Base-by-base conservation (phyloP, 805 yeast species). In the Candida glaebosa region DNA sequence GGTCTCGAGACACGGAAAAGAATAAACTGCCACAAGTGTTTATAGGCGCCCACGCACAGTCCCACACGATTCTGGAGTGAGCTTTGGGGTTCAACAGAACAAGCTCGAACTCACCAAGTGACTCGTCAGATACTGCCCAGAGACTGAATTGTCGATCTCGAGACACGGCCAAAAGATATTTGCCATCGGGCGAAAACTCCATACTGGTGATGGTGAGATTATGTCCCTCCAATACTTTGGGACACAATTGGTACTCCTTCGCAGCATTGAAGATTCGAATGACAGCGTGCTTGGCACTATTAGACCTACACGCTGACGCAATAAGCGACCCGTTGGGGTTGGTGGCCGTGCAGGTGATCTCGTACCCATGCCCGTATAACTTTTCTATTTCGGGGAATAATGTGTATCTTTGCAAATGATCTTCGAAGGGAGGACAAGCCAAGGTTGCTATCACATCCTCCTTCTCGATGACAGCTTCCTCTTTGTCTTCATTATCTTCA, bases 351-450 rank as follows among this genome's bases (percentile, higher is more conserved):
- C 91, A 76, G 0, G 88, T 79, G 30, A 90, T 80, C 59, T 95
- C 99, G 62, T 88, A 95, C 6, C 99, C 99, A 60, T 93, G 99
- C 0, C 99, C 99, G 56, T 93, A 93, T 34, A 93, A 63, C 59
- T 93, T 93, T 54, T 93, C 99, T 42, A 84, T 68, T 57, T 93
- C 99, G 0, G 99, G 99, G 84, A 95, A 93, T 40, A 93, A 68
- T 0, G 98, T 87, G 56, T 82, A 87, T 54, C 98, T 75, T 59
- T 93, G 98, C 19, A 93, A 68, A 46, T 87, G 86, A 54, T 91
- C 96, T 60, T 93, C 99, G 35, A 84, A 65, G 0, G 99, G 98
- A 9, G 96, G 90, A 0, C 63, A 56, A 0, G 49, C 47, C 34
- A 85, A 61, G 0, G 69, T 52, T 3, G 68, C 58, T 17, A 81